Conservation (phyloP, 306 rosid genomes). For the Rubus idaeus region DNA sequence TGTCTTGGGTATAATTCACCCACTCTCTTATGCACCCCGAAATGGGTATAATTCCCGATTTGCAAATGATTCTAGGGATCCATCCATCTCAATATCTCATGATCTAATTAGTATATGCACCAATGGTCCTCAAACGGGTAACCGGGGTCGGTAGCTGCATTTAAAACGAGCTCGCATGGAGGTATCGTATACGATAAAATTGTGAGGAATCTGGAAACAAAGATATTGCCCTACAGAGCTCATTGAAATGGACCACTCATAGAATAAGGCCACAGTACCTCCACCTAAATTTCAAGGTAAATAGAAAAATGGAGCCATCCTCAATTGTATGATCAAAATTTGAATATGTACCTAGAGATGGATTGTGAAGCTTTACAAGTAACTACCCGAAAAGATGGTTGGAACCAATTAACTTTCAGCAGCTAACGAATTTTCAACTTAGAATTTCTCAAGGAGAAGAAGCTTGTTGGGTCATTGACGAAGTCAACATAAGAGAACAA, state of each 20-base stretch:
- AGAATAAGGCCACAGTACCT: neutral
- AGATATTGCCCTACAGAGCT: neutral
- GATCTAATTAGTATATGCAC: neutral
- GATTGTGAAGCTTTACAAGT: neutral
- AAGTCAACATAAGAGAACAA: neutral
- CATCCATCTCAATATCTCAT: neutral
- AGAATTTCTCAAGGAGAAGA: neutral
- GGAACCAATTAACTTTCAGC: neutral
- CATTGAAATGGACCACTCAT: neutral
- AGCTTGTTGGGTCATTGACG: neutral
- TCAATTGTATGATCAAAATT: no score
- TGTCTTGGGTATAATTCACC: no score
- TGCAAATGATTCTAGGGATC: neutral
- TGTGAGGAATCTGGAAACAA: neutral
- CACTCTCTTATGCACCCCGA: no score
- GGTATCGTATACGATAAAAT: no score
- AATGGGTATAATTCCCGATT: no score
- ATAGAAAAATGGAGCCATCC: no score
- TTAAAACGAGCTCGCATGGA: neutral
- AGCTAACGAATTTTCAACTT: constrained; percentile 10
- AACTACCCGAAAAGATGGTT: neutral
- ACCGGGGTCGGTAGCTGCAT: neutral
- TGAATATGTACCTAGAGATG: neutral
- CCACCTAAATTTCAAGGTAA: neutral
- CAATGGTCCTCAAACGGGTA: neutral